Base-by-base conservation (phyloP, 345 rosid species). In the Lepidium africanum region DNA sequence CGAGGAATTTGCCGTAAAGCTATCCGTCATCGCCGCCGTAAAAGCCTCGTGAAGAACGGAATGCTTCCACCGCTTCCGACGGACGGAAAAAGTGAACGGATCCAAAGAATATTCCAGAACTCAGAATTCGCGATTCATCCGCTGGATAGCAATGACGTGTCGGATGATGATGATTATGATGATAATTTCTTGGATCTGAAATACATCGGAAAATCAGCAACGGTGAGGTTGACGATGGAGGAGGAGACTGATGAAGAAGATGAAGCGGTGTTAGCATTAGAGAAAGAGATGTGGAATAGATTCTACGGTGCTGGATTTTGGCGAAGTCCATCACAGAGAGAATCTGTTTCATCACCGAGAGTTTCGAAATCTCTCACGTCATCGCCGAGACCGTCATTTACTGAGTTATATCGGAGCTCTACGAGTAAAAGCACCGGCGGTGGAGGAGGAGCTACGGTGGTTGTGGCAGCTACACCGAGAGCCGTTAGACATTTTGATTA, bases 301-400 rank as follows among this genome's bases (percentile, higher is more conserved):
- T 86, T 89, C 65, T 81, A 80, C 25, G 78, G 71, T 1, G 77
- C 87, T 3, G 96, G 96, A 2, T 89, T 89, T 36, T 86, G 90
- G 90, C 74, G 96, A 65, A 86, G 92, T 65, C 71, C 88, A 5
- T 86, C 96, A 2, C 83, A 79, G 61, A 72, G 81, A 41, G 81
- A 79, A 16, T 16, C 80, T 0, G 69, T 69, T 5, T 69, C 79
- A 1, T 65, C 75, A 15, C 76, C 79, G 14, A 62, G 15, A 16
- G 12, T 36, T 32, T 55, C 60, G 0, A 76, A 76, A 42, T 70
- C 75, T 48, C 43, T 69, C 33, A 33, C 66, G 1, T 15, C 54
- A 1, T 48, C 65, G 48, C 79, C 75, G 21, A 51, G 63, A 30
- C 49, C 42, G 36, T 76, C 79, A 16, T 30, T 75, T 21, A 39